phyloP scores from a whole-genome alignment of 192 early-diverging fungal species.

The Cladochytrium replicatum region DNA sequence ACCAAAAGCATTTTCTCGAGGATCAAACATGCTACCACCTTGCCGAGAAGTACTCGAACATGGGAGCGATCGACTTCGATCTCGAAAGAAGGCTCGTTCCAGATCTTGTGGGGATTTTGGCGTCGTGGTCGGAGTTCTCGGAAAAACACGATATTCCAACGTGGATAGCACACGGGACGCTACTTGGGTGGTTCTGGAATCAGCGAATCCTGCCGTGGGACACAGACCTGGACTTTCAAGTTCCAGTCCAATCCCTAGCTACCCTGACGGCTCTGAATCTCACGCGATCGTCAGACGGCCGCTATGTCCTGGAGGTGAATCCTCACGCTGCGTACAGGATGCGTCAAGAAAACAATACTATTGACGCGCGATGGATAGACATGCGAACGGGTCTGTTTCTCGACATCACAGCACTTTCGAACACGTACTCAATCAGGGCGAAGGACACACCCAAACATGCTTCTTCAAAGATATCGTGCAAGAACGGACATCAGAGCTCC shows the following conservation, averaged over 20 bases:
- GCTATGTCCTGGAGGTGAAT: constrained; percentile 26
- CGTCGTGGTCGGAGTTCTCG: constrained; percentile 4
- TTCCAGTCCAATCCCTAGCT: too few relatives aligned
- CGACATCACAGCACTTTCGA: constrained; percentile 28
- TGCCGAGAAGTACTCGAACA: too few relatives aligned
- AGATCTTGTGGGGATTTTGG: not conserved
- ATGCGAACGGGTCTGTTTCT: constrained; percentile 15
- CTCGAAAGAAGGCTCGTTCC: too few relatives aligned
- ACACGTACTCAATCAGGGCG: too few relatives aligned
- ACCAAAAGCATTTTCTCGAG: too few relatives aligned
- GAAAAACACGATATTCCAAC: constrained; percentile 1
- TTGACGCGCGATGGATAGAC: constrained; percentile 31
- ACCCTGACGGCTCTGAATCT: too few relatives aligned
- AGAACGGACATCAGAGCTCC: too few relatives aligned
- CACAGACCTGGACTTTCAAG: constrained; percentile 7
- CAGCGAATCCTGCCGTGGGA: constrained; percentile 10
- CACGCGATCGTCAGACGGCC: too few relatives aligned
- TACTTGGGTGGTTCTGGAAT: constrained; percentile 15
- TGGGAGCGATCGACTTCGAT: too few relatives aligned
- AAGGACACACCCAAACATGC: too few relatives aligned
- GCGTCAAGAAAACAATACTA: constrained; percentile 12
- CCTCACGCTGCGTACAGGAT: constrained; percentile 7
- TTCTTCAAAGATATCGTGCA: too few relatives aligned
- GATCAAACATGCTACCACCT: too few relatives aligned
- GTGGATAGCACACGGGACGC: constrained; percentile 11